Base-by-base conservation (phyloP, 2,329 filamentous ascomycete species). In the Trichoderma sp. region DNA sequence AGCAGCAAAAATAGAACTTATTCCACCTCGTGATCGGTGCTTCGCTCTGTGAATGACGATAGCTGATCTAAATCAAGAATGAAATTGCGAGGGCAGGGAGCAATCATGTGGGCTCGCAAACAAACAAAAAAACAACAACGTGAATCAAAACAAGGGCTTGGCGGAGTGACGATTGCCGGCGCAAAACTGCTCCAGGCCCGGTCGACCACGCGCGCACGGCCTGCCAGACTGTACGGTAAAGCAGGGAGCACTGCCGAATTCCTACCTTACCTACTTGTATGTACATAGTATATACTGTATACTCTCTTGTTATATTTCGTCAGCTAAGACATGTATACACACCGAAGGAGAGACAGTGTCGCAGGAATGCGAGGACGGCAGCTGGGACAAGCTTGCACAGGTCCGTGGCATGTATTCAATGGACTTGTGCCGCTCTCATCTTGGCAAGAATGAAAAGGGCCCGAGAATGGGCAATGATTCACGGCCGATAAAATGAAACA, bases 81-180 rank as follows among this genome's bases (percentile, higher is more conserved):
- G 55, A 51, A 32, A 51, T 59, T 54, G 43, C 64, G 39, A 59
- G 28, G 5, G 16, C 61, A 59, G 51, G 63, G 55, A 32, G n/a
- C 30, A 7, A 51, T 13, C 6, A 28, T 56, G 64, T 30, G 30
- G 49, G 16, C 51, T 46, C 51, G 61, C 60, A 51, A 39, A 21
- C 46, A 49, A 13, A 13, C 18, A 46, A 32, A 32, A 32, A 32
- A 49, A 49, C n/a, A 49, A 49, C 21, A 16, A 32, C 14, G 32
- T 43, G 18, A 43, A n/a, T 43, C 18, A 24, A 21, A 43, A 24
- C 34, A 58, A 30, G 54, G 64, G 64, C 64, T 66, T 59, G 64
- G 63, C 63, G 32, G 49, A 51, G 32, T 39, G 14, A 26, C 54
- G 63, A 66, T 66, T 66, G 51, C 63, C 37, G 64, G 46, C 24